A percentile compares a stretch with the other conserved stretches of the same genome.
phyloP scores from a whole-genome alignment of 2,329 filamentous ascomycete genomes.

The Thielaviopsis ethacetica region DNA sequence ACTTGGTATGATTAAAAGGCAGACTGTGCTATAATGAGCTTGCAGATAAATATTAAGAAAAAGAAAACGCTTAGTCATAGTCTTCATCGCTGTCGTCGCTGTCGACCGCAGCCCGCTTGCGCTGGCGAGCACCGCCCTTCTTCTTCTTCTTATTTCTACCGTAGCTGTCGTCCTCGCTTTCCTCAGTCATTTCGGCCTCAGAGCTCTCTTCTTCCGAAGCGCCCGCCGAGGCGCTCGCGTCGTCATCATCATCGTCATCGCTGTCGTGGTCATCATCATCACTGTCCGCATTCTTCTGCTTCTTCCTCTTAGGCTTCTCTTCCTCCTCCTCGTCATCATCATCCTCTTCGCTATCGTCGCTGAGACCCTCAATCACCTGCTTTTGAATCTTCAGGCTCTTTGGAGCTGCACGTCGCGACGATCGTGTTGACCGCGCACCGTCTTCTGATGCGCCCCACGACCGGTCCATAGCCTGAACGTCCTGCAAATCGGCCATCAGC shows the following conservation, averaged over 20 bases:
- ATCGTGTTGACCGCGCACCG: constrained; percentile 24
- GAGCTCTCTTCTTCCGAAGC: constrained; percentile 3
- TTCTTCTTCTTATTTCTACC: constrained; percentile 1
- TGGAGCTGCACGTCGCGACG: constrained; percentile 19
- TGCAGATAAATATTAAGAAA: too few species aligned
- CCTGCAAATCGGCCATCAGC: constrained; percentile 67
- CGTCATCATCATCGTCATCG: constrained; percentile 23
- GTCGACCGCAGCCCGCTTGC: background rate
- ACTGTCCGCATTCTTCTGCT: background rate
- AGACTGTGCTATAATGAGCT: background rate
- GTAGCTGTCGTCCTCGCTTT: constrained; percentile 5
- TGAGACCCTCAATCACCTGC: constrained; percentile 18
- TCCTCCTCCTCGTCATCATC: constrained; percentile 18
- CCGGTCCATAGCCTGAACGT: constrained; percentile 65
- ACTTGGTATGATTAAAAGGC: background rate
- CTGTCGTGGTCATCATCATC: constrained; percentile 45
- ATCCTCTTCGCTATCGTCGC: constrained; percentile 17
- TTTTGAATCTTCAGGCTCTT: constrained; percentile 15
- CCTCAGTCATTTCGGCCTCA: constrained; percentile 5
- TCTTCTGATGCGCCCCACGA: constrained; percentile 47
- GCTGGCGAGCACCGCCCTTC: background rate
- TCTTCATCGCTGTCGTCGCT: background rate
- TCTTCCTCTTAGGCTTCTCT: constrained; percentile 20
- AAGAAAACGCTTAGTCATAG: background rate
- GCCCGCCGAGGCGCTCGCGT: background rate